Percentiles rank a stretch among this genome's conserved stretches.
Evolutionary conservation across 805 yeast genomes (phyloP).

Genomic region (Ogataea nitratoaversa): DNA sequence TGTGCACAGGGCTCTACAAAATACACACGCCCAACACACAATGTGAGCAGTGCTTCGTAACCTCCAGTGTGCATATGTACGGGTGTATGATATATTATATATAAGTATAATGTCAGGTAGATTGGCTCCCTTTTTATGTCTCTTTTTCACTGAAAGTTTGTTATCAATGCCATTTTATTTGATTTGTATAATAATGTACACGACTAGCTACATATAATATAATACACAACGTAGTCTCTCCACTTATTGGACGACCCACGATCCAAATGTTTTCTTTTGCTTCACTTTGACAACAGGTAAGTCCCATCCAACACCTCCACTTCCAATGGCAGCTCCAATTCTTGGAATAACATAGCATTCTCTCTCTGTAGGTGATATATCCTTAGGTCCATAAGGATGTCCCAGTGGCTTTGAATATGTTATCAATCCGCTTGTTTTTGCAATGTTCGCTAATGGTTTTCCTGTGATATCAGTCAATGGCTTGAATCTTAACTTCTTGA

Average conservation of each 20-base stretch:
- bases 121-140: too few species aligned
- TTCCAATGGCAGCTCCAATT: conserved; percentile 77
- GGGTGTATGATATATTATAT: too few species aligned
- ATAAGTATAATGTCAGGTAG: too few species aligned
- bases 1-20: too few species aligned
- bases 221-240: too few species aligned
- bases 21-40: too few species aligned
- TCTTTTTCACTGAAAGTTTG: too few species aligned
- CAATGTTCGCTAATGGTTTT: conserved; percentile 72
- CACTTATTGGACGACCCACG: conserved; percentile 48
- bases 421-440: conserved; percentile 64
- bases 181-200: too few species aligned
- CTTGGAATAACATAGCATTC: conserved; percentile 90
- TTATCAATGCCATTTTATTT: too few species aligned
- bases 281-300: conserved; percentile 73
- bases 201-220: too few species aligned
- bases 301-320: conserved; percentile 91
- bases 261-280: conserved; percentile 63
- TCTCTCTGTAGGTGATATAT: conserved; percentile 59
- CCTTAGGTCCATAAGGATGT: conserved; percentile 80
- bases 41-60: too few species aligned
- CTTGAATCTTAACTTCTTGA: conserved; percentile 55
- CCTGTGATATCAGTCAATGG: conserved; percentile 75
- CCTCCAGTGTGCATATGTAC: too few species aligned
- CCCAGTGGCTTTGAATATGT: conserved; percentile 91